Percentiles rank a stretch among this genome's conserved stretches.
These are phyloP conservation scores for Coemansia pectinata DNA, from an alignment of 192 early-diverging fungal genomes.

Conservation along the genomic window DNA sequence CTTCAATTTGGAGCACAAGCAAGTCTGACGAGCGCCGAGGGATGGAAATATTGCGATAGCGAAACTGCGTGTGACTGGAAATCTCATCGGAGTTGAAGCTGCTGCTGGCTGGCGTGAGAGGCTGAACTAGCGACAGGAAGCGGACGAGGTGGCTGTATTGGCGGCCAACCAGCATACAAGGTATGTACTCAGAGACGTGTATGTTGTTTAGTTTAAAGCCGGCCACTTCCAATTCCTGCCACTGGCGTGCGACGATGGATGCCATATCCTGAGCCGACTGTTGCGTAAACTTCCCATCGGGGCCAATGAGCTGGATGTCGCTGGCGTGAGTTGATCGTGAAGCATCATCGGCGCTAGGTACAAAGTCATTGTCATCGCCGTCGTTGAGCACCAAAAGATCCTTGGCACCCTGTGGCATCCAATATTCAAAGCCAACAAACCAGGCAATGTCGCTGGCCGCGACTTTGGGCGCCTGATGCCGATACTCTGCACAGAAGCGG, in stretches of 20 bases:
- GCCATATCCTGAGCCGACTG: slow-evolving; percentile 20
- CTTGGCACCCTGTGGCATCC: slow-evolving; percentile 15
- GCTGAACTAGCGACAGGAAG: slow-evolving; percentile 36
- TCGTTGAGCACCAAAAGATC: neutral
- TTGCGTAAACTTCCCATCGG: slow-evolving; percentile 10
- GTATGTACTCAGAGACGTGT: slow-evolving; percentile 41
- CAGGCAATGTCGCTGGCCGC: neutral
- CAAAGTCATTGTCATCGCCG: neutral
- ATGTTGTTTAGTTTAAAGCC: slow-evolving; percentile 51
- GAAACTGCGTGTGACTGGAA: neutral
- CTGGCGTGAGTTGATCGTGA: neutral
- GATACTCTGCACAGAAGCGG: slow-evolving; percentile 16
- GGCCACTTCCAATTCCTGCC: slow-evolving; percentile 32
- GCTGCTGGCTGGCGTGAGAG: neutral
- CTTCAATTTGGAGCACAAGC: slow-evolving; percentile 17
- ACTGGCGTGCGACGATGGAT: slow-evolving; percentile 22
- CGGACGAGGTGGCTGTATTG: slow-evolving; percentile 38
- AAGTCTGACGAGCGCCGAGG: slow-evolving; percentile 13
- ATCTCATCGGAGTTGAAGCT: neutral
- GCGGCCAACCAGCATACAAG: slow-evolving; percentile 42
- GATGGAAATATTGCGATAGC: slow-evolving; percentile 38
- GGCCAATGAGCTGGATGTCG: neutral
- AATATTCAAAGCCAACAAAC: slow-evolving; percentile 30
- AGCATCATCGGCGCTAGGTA: neutral
- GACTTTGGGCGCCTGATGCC: slow-evolving; percentile 7